These are phyloP conservation scores for Neurospora sp. DNA, from an alignment of 495 filamentous ascomycete genomes.

Conservation along the genomic window DNA sequence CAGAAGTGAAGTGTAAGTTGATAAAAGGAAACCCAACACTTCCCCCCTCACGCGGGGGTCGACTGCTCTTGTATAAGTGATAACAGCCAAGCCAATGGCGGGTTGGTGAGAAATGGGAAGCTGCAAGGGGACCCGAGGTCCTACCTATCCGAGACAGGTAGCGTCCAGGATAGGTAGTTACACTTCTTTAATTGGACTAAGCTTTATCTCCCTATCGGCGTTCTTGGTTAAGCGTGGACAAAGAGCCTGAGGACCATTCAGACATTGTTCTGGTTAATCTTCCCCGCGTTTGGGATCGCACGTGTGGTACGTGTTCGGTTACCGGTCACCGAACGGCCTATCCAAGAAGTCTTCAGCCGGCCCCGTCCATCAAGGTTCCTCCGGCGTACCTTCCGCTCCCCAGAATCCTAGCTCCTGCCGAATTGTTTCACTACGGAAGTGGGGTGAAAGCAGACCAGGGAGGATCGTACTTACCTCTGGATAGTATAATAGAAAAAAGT, in stretches of 20 bases:
- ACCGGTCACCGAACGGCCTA: not conserved
- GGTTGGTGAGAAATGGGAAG: not conserved
- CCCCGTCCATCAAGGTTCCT: not conserved
- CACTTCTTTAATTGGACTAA: not conserved
- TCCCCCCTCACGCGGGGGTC: not conserved
- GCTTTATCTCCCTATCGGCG: not conserved
- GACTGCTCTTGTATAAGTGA: not conserved
- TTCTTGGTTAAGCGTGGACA: not conserved
- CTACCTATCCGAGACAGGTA: not conserved
- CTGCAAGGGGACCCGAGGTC: not conserved
- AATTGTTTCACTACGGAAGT: not conserved
- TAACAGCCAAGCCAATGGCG: not conserved
- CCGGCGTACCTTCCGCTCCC: not conserved
- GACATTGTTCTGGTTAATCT: not conserved
- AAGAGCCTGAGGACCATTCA: not conserved
- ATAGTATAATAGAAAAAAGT: not conserved
- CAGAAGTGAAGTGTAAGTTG: not conserved
- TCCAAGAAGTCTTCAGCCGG: not conserved
- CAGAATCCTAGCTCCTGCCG: not conserved
- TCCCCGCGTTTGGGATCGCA: not conserved
- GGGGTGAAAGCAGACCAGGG: not conserved
- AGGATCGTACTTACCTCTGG: not conserved
- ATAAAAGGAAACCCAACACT: not conserved
- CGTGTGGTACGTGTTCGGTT: not conserved
- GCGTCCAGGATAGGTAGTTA: not conserved